Evolutionary conservation across 352 stramenopile species (phyloP).

Genomic region (Globisporangium emineosum): DNA sequence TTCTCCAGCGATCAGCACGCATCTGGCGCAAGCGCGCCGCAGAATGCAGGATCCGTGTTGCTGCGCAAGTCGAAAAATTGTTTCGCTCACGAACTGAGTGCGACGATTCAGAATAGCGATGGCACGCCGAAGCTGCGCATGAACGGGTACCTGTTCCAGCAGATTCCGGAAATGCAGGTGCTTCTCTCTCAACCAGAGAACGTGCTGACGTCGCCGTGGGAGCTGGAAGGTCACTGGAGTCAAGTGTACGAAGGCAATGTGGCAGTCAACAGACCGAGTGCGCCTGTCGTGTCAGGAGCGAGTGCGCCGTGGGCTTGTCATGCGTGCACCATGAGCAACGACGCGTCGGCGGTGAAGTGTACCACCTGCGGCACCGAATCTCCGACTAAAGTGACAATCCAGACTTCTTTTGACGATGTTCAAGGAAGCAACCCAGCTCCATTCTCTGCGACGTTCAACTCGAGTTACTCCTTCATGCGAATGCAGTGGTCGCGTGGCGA

Average conservation of each 20-base stretch:
- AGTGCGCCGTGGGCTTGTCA: slow-evolving; percentile 57
- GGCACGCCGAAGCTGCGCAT: slow-evolving; percentile 50
- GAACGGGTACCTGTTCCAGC: slow-evolving; percentile 52
- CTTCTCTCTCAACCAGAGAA: slow-evolving; percentile 31
- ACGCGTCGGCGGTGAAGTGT: slow-evolving; percentile 53
- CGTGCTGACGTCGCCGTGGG: slow-evolving; percentile 29
- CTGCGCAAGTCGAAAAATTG: slow-evolving; percentile 54
- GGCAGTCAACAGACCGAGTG: slow-evolving; percentile 12
- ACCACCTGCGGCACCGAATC: slow-evolving; percentile 67
- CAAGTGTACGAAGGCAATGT: slow-evolving; percentile 46
- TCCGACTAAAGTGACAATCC: slow-evolving; percentile 33
- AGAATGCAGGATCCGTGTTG: slow-evolving; percentile 70
- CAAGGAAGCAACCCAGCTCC: slow-evolving; percentile 76
- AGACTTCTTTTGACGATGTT: slow-evolving; percentile 25
- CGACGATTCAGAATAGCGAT: slow-evolving; percentile 49
- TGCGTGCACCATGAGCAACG: slow-evolving; percentile 79
- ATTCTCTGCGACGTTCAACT: slow-evolving; percentile 58
- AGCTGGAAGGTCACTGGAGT: slow-evolving; percentile 77
- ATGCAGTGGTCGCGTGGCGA: slow-evolving; percentile 81
- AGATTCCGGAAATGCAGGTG: slow-evolving; percentile 50
- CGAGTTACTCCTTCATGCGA: slow-evolving; percentile 68
- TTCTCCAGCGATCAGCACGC: slow-evolving; percentile 60
- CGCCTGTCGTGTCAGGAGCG: slow-evolving; percentile 22
- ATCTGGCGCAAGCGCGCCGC: slow-evolving; percentile 22
- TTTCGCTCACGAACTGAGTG: slow-evolving; percentile 59